Conservation (phyloP, 1,284 basidiomycete genomes). For the Sporisorium exsertum region DNA sequence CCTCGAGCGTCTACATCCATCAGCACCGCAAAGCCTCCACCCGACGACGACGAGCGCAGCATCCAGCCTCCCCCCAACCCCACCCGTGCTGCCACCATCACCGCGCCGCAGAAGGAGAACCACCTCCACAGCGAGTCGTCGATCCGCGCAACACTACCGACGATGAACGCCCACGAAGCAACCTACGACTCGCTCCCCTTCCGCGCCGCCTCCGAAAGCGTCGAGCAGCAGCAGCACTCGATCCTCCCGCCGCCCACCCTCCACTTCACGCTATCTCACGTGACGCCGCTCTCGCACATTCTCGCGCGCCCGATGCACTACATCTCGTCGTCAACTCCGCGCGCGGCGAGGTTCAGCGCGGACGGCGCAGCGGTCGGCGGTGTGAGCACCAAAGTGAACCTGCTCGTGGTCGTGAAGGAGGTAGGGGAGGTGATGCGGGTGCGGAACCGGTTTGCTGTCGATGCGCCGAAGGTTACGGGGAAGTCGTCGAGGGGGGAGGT, state of each 20-base stretch:
- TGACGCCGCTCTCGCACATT: conserved; percentile 30
- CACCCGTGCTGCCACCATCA: neutral
- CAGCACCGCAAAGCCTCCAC: neutral
- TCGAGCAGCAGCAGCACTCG: conserved; percentile 13
- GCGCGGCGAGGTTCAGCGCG: neutral
- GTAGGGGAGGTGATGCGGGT: conserved; percentile 21
- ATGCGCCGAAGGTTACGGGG: neutral
- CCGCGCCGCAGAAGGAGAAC: neutral
- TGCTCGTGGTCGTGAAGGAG: conserved; percentile 37
- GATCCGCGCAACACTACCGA: conserved; percentile 5
- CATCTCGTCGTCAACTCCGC: neutral
- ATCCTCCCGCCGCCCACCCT: conserved; percentile 44
- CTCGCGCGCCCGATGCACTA: conserved; percentile 23
- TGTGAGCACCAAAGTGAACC: conserved; percentile 9
- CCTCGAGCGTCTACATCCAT: neutral
- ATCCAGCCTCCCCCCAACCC: neutral
- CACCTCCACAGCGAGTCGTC: neutral
- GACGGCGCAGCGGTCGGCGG: neutral
- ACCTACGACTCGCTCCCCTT: neutral
- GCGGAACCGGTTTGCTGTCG: neutral
- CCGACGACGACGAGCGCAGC: neutral
- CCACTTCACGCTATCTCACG: conserved; percentile 13
- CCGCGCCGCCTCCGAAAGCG: neutral
- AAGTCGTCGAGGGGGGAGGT: neutral
- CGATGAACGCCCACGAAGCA: conserved; percentile 17